Percentiles rank a stretch among this genome's conserved stretches.
phyloP scores from a whole-genome alignment of 2,329 filamentous ascomycete genomes.

The Penicillium vulpinum region DNA sequence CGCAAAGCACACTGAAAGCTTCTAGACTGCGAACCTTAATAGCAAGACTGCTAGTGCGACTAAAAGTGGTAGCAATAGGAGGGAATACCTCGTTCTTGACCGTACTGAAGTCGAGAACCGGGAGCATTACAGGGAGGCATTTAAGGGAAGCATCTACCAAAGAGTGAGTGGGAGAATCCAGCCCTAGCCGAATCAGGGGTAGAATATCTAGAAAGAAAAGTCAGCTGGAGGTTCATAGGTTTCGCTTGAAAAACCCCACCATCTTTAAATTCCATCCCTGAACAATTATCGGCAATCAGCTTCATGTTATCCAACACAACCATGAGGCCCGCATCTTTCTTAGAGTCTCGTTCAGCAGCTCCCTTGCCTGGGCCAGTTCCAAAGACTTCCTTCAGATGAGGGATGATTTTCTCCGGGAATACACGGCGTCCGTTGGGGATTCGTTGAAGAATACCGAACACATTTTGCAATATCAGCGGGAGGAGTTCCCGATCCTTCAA shows the following conservation, averaged over 20 bases:
- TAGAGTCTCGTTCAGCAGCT: slow-evolving; percentile 70
- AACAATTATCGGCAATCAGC: slow-evolving; percentile 74
- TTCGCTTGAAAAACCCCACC: slow-evolving; percentile 52
- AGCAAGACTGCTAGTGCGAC: slow-evolving; percentile 84
- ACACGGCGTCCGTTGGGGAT: slow-evolving; percentile 74
- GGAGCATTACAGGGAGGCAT: slow-evolving; percentile 75
- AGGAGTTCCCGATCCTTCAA: slow-evolving; percentile 88
- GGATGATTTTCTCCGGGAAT: slow-evolving; percentile 84
- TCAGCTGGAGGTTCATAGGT: slow-evolving; percentile 22
- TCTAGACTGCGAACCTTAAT: slow-evolving; percentile 94
- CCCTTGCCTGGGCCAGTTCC: slow-evolving; percentile 53
- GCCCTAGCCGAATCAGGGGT: slow-evolving; percentile 76
- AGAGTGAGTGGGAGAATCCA: slow-evolving; percentile 86
- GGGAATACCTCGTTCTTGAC: slow-evolving; percentile 98
- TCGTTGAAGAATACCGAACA: slow-evolving; percentile 83
- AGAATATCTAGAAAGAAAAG: slow-evolving; percentile 66
- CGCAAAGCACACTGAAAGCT: slow-evolving; percentile 86
- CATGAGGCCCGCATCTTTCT: slow-evolving; percentile 87
- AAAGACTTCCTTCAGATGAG: slow-evolving; percentile 80
- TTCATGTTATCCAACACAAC: slow-evolving; percentile 82
- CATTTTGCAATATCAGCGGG: slow-evolving; percentile 81
- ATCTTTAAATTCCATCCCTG: slow-evolving; percentile 92
- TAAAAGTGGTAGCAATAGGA: slow-evolving; percentile 85
- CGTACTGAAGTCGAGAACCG: slow-evolving; percentile 89
- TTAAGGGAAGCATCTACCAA: slow-evolving; percentile 83